A percentile compares a stretch with the other conserved stretches of the same genome.
phyloP scores from a whole-genome alignment of 139 green algal species.

The Axilococcus clingmanii region DNA sequence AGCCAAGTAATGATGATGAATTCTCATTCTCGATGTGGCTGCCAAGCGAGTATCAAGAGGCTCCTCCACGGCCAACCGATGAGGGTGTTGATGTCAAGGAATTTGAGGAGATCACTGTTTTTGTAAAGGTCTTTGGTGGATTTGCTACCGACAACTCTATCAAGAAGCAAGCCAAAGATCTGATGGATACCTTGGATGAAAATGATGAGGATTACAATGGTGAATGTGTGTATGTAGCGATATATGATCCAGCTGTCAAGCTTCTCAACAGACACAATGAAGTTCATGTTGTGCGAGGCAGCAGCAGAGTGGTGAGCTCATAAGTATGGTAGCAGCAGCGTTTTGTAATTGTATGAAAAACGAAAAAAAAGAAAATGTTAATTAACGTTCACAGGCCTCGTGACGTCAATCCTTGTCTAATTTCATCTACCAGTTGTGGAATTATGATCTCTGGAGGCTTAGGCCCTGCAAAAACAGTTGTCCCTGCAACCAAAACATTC shows the following conservation, averaged over 20 bases:
- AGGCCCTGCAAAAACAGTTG: constrained; percentile 55
- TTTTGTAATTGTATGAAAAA: too few relatives aligned
- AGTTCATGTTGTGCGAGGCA: neutral
- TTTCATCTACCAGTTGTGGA: constrained; percentile 16
- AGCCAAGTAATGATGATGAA: neutral
- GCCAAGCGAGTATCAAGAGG: neutral
- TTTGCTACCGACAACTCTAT: constrained; percentile 24
- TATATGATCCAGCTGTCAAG: constrained; percentile 24
- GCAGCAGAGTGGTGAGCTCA: too few relatives aligned
- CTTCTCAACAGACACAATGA: constrained; percentile 6
- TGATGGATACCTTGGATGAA: constrained; percentile 5
- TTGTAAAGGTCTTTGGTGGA: constrained; percentile 9
- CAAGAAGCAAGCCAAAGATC: constrained; percentile 1
- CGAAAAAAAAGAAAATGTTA: too few relatives aligned
- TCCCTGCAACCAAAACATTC: constrained; percentile 81
- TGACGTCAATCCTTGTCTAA: too few relatives aligned
- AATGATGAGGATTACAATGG: constrained; percentile 12
- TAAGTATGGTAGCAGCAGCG: too few relatives aligned
- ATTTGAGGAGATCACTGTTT: constrained; percentile 2
- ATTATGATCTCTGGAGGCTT: constrained; percentile 21
- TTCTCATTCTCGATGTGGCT: constrained; percentile 4
- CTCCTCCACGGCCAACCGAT: constrained; percentile 13
- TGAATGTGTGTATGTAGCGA: constrained; percentile 4
- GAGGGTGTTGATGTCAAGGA: constrained; percentile 6
- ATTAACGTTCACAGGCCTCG: too few relatives aligned